Conservation (phyloP, 179 eudicot genomes). For the Beta lomatogona region DNA sequence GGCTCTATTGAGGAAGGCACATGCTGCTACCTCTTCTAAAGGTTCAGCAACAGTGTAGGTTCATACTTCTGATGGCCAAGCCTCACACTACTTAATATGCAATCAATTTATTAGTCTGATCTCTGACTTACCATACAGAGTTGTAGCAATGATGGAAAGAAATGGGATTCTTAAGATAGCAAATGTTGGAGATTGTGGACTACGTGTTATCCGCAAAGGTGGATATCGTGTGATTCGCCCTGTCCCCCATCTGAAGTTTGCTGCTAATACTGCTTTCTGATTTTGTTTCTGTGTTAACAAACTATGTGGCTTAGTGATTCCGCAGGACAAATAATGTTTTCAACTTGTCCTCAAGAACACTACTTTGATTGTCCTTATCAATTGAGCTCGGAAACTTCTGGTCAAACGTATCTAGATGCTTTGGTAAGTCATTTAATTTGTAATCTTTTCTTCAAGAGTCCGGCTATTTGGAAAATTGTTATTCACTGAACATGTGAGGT, state of each 20-base stretch:
- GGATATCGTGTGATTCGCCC: constrained; percentile 4
- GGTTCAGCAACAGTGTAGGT: constrained; percentile 98
- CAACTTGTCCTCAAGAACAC: constrained; percentile 86
- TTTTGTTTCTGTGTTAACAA: not conserved
- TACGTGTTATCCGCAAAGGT: constrained; percentile 86
- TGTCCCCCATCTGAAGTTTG: not conserved
- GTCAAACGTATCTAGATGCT: constrained; percentile 84
- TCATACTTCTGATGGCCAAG: constrained; percentile 4
- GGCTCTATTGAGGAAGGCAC: constrained; percentile 75
- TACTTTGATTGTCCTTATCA: constrained; percentile 96
- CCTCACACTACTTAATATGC: not conserved
- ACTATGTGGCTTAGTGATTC: constrained; percentile 23
- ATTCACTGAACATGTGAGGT: no score
- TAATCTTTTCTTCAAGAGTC: no score
- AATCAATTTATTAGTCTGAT: not conserved
- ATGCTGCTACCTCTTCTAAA: constrained; percentile 71
- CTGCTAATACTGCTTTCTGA: not conserved
- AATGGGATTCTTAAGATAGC: constrained; percentile 82
- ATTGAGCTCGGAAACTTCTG: constrained; percentile 76
- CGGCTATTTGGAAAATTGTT: no score
- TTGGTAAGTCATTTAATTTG: constrained; percentile 43
- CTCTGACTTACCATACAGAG: constrained; percentile 38
- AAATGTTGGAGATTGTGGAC: constrained; percentile 92
- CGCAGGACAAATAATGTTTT: constrained; percentile 74
- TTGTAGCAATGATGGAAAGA: constrained; percentile 79